Evolutionary conservation across 192 early-diverging fungal genomes (phyloP).

Genomic region (Rhizoclosmatium globosum): DNA sequence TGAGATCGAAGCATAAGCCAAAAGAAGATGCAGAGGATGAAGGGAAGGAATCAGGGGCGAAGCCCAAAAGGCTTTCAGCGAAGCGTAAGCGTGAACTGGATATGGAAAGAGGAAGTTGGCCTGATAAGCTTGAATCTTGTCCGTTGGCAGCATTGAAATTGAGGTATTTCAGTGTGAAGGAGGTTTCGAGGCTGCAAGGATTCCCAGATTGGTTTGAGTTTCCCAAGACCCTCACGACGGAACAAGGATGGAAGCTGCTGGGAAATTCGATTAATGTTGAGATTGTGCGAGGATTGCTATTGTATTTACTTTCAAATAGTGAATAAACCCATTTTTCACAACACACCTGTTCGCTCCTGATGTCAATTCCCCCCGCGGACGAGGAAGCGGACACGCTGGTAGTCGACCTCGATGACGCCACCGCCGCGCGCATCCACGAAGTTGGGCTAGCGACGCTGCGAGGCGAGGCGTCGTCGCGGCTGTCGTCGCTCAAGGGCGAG

Average conservation of each 20-base stretch:
- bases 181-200: conserved; percentile 26
- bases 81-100: conserved; percentile 24
- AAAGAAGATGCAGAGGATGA: neutral
- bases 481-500: conserved; percentile 72
- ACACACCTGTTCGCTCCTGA: too few species aligned
- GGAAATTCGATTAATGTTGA: conserved; percentile 86
- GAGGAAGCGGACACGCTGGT: too few species aligned
- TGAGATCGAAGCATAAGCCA: conserved; percentile 2
- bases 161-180: conserved; percentile 34
- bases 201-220: conserved; percentile 62
- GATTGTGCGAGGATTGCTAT: conserved; percentile 73
- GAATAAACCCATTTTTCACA: too few species aligned
- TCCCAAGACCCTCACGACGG: conserved; percentile 64
- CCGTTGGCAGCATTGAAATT: conserved; percentile 23
- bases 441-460: conserved; percentile 72
- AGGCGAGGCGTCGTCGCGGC: conserved; percentile 61
- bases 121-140: conserved; percentile 7
- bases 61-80: conserved; percentile 9
- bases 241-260: conserved; percentile 79
- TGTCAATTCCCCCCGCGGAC: too few species aligned
- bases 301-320: conserved; percentile 32
- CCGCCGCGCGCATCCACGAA: conserved; percentile 69
- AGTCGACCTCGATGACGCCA: conserved; percentile 65
- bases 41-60: neutral
- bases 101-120: conserved; percentile 35